These are phyloP conservation scores for Ceratocystis destructans DNA, from an alignment of 2,329 filamentous ascomycete genomes.

Conservation along the genomic window DNA sequence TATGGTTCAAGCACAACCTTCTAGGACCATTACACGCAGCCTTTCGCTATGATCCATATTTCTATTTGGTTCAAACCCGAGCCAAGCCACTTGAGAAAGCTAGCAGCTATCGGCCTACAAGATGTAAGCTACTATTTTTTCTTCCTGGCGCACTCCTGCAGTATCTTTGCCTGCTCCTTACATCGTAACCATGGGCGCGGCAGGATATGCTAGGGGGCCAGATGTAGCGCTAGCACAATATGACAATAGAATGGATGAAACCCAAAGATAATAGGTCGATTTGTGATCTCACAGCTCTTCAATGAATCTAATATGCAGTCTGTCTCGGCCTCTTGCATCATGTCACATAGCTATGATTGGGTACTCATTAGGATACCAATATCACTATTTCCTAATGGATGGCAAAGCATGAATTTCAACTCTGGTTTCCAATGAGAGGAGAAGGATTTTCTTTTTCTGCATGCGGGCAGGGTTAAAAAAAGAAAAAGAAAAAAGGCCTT, in stretches of 20 bases:
- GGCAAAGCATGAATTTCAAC: neutral
- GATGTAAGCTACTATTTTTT: neutral
- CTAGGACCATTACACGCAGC: no score
- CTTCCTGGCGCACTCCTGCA: neutral
- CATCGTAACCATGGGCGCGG: neutral
- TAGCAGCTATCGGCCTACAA: neutral
- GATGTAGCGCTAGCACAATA: no score
- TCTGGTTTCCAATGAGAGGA: neutral
- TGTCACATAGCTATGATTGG: neutral
- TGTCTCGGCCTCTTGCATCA: neutral
- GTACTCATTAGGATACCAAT: neutral
- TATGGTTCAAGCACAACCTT: no score
- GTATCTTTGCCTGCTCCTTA: neutral
- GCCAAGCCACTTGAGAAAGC: neutral
- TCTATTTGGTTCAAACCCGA: no score
- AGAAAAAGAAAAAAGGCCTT: no score
- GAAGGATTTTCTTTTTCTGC: neutral
- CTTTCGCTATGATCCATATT: no score
- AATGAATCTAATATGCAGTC: neutral
- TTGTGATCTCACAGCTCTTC: neutral
- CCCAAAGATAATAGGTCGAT: neutral
- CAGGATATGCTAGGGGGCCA: no score
- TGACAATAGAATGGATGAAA: neutral
- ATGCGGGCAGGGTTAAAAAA: no score
- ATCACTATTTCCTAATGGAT: neutral